Evolutionary conservation across 768 basidiomycete species (phyloP), one percentile per base, ranked within the genome.

Genomic region (Cantharellus cinnabarinus): DNA sequence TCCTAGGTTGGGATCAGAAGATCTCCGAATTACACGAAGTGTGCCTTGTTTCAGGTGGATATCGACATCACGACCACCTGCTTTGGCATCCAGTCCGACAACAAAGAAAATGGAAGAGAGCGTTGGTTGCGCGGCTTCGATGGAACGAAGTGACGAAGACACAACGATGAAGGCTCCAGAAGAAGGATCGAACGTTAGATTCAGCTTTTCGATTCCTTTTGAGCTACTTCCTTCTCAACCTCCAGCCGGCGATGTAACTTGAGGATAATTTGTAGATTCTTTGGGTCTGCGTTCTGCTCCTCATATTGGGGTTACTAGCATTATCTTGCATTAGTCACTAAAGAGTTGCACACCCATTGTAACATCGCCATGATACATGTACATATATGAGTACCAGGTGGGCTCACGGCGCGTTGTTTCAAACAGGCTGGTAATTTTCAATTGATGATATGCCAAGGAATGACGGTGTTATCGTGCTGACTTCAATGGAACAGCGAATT

Each of bases 41-140:
- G 52, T 54, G 52, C 56, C 56, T 57, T 57, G 10, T 15, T 57
- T 40, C 56, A 7, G 56, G 14, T 57, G 56, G 56, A 57, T 57
- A 5, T 57, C 56, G 34, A 57, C 56, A 14, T 57, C 56, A 10
- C 35, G 56, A 14, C 38, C 7, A 7, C 56, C 41, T 5, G 34
- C 52, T n/a, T 14, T 10, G 10, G 10, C 52, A 48, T 48, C 44
- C 44, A 48, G 29, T 10, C 29, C 44, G 29, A 10, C 44, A 29
- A 29, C 29, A 29, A 48, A 48, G 44, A 7, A 37, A 37, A 54
- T 37, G 52, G 38, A 37, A 37, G 10, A 14, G 14, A 37, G 10
- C 7, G 10, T 54, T 7, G 20, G 20, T 29, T 29, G 20, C 20
- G 20, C 20, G 20, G 20, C 20, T 29, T 29, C 20, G 20, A 29